These are phyloP conservation scores for Cyclaneusma minus DNA, from an alignment of 2,329 filamentous ascomycete genomes.

Conservation along the genomic window DNA sequence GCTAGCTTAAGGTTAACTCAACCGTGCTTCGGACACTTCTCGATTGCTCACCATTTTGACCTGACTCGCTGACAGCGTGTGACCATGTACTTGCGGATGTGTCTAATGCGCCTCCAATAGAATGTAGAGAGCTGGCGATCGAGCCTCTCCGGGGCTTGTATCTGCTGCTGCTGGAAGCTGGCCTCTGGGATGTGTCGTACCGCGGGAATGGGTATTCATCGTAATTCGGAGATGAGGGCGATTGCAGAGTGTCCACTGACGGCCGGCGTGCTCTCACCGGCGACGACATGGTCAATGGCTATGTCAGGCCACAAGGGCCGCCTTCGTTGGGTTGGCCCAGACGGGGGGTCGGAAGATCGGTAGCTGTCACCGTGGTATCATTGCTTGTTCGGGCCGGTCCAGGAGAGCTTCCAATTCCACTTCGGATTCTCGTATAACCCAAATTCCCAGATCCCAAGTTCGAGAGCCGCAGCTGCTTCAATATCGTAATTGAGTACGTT, in stretches of 20 bases:
- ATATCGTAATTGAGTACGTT: too few relatives aligned
- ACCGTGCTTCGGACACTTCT: constrained; percentile 3
- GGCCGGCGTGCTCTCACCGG: constrained; percentile 25
- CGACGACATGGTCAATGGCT: constrained; percentile 20
- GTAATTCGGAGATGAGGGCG: constrained; percentile 23
- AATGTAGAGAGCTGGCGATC: constrained; percentile 74
- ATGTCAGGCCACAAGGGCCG: not conserved
- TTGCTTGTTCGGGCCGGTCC: too few relatives aligned
- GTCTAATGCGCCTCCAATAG: constrained; percentile 72
- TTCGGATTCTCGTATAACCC: too few relatives aligned
- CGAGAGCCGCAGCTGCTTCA: too few relatives aligned
- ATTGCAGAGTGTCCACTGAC: constrained; percentile 32
- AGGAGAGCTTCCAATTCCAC: too few relatives aligned
- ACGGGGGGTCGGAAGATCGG: too few relatives aligned
- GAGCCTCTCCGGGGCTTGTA: constrained; percentile 56
- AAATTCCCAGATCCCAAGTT: too few relatives aligned
- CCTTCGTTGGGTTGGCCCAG: not conserved
- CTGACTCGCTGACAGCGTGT: constrained; percentile 52
- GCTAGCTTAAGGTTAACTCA: constrained; percentile 30
- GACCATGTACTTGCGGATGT: constrained; percentile 41
- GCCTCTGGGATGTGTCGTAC: constrained; percentile 30
- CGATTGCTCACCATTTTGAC: constrained; percentile 55
- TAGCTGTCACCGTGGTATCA: constrained; percentile 19
- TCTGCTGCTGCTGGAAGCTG: constrained; percentile 15
- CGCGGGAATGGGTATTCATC: constrained; percentile 38